Percentiles rank a stretch among this genome's conserved stretches.
phyloP scores from a whole-genome alignment of 2,329 filamentous ascomycete species.

The Arthrobotrys conoides region DNA sequence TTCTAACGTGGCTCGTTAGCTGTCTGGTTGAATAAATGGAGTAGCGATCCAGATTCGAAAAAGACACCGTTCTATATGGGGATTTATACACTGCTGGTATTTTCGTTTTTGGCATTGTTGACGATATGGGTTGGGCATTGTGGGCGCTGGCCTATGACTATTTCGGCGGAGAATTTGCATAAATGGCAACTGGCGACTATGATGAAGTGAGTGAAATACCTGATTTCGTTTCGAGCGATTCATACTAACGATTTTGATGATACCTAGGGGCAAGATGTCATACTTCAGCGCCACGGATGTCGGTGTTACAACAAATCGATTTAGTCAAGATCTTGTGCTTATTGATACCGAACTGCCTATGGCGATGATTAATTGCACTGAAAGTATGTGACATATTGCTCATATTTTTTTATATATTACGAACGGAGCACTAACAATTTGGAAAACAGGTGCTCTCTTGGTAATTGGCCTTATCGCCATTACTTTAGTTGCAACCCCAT shows the following conservation, averaged over 20 bases:
- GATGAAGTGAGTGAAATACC: constrained; percentile 40
- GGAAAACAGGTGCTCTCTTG: constrained; percentile 17
- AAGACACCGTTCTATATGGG: constrained; percentile 58
- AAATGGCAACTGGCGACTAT: constrained; percentile 52
- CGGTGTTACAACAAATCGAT: constrained; percentile 66
- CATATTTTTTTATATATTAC: background rate
- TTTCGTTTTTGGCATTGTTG: constrained; percentile 8
- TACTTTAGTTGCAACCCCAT: constrained; percentile 53
- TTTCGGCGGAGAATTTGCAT: constrained; percentile 46
- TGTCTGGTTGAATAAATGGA: constrained; percentile 57
- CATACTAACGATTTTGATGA: background rate
- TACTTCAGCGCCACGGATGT: constrained; percentile 66
- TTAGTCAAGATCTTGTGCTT: constrained; percentile 65
- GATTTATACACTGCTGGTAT: constrained; percentile 44
- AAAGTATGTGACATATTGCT: constrained; percentile 21
- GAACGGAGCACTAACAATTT: background rate
- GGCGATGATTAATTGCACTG: constrained; percentile 45
- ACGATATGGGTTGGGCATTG: constrained; percentile 38
- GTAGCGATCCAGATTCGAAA: constrained; percentile 41
- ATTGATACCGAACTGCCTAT: constrained; percentile 67
- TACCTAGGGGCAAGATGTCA: constrained; percentile 58
- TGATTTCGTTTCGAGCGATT: background rate
- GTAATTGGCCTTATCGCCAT: constrained; percentile 38
- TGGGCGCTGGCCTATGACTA: constrained; percentile 38
- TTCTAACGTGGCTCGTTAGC: constrained; percentile 29